Evolutionary conservation across 805 yeast species (phyloP), one percentile per base, ranked within the genome.

Genomic region (Candida piceae): DNA sequence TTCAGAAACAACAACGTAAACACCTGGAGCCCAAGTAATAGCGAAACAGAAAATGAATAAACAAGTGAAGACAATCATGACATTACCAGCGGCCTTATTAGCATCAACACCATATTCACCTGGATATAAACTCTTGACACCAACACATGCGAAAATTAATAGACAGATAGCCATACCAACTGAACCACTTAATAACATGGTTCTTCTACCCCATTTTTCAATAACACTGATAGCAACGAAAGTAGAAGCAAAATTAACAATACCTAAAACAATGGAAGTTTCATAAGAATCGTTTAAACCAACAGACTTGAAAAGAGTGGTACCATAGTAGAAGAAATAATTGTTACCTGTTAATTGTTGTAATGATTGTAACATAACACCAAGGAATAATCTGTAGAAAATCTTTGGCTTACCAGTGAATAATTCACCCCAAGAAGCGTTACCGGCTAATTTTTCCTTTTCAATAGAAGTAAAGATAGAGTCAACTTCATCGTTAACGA

Each of bases 21-120:
- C 75, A 44, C 78, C 76, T 39, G 87, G 85, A 28, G 85, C 88
- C 80, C 85, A 77, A n/a, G 87, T 76, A 18, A 77, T 69, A 3
- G 89, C 88, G 54, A 81, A 81, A 58, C 69, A 76, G 60, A 76
- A 66, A 40, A 81, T 75, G 63, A 70, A 81, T 35, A 79, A 53
- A 63, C 84, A 78, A 6, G 86, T 70, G 37, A 80, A 66, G 50
- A 71, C 70, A 52, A 81, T 78, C 84, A 81, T 76, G 9, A 70
- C 74, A 42, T 65, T 52, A 51, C 84, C 84, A 35, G 80, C 74
- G 40, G 78, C 68, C 45, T 66, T 69, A 29, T 71, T 60, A 24
- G 72, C 48, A 36, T 54, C 52, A 34, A 58, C 55, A 52, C 61
- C 66, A 43, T 58, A 63, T 24, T 69, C 69, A 39, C 66, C 61